A percentile compares a stretch with the other conserved stretches of the same genome.
Conservation (phyloP, 768 basidiomycete genomes). For the Hortiboletus flavorubellus region DNA sequence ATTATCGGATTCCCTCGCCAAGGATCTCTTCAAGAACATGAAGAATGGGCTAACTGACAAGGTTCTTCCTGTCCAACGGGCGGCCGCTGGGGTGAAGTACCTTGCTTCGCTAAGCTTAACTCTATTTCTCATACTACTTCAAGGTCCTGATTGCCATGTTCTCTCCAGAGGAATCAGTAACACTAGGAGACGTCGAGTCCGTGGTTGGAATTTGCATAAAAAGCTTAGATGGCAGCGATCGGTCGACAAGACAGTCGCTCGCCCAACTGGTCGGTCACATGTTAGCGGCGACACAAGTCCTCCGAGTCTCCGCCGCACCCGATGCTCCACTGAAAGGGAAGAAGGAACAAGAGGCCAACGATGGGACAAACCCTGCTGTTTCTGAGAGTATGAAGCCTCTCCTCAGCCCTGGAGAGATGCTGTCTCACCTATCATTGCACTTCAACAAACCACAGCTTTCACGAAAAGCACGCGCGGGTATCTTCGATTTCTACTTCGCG, state of each 20-base stretch:
- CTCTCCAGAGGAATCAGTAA: slow-evolving; percentile 50
- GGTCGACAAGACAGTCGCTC: slow-evolving; percentile 75
- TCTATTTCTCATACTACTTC: slow-evolving; percentile 14
- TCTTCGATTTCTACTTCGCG: slow-evolving; percentile 86
- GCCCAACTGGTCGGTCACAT: slow-evolving; percentile 81
- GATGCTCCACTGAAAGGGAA: slow-evolving; percentile 57
- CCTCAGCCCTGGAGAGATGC: slow-evolving; percentile 74
- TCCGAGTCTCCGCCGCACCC: slow-evolving; percentile 44
- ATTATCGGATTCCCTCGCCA: slow-evolving; percentile 70
- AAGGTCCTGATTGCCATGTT: slow-evolving; percentile 59
- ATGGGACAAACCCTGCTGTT: slow-evolving; percentile 44
- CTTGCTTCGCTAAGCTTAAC: background rate
- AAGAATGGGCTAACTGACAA: slow-evolving; percentile 75
- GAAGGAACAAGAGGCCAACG: slow-evolving; percentile 61
- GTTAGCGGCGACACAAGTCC: slow-evolving; percentile 78
- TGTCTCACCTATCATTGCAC: slow-evolving; percentile 69
- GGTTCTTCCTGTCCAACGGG: slow-evolving; percentile 80
- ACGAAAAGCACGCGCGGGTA: slow-evolving; percentile 73
- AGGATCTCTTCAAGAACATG: slow-evolving; percentile 84
- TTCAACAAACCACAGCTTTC: slow-evolving; percentile 73
- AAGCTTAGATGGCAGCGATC: slow-evolving; percentile 79
- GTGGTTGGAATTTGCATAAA: slow-evolving; percentile 66
- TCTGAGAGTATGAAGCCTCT: slow-evolving; percentile 65
- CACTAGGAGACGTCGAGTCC: slow-evolving; percentile 71
- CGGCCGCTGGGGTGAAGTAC: slow-evolving; percentile 63